Base-by-base conservation (phyloP, 2,329 filamentous ascomycete genomes). In the Orbilia blumenaviensis region DNA sequence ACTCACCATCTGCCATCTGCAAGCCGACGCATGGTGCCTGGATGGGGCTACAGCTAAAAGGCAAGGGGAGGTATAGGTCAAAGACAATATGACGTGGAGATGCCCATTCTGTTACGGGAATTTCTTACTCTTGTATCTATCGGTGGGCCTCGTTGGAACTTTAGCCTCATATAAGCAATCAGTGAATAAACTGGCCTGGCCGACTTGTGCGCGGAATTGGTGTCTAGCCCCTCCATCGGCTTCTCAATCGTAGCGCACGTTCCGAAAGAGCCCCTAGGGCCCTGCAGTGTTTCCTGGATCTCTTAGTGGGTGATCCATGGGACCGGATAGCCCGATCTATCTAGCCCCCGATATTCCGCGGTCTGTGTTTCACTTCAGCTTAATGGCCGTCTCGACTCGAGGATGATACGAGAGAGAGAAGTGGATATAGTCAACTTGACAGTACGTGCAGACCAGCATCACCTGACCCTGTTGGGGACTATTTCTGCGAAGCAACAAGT, bases 301-400 rank as follows among this genome's bases (percentile, higher is more conserved):
- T 34, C 16, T 23, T 75, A 67, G 71, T 46, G 63, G 71, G 58
- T 75, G 71, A 75, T 68, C 71, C 71, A 75, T 75, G 71, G 71
- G 36, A 36, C 56, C 63, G 71, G 71, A 74, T 44, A 68, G 48
- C 63, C 61, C 71, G 64, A 75, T 75, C 63, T 21, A 62, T 64
- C 71, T 68, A 67, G 71, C 64, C 54, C 48, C 71, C 54, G 63
- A 67, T 29, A 29, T 50, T 75, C 44, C 41, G 56, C 71, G 71
- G 71, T 44, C 54, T 36, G 62, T 75, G 71, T 75, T 75, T 75
- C 71, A 75, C 46, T 27, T 75, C 71, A 75, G 71, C 71, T 75
- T 42, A 8, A 16, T 21, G 29, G 21, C 66, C 38, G 27, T 14
- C 46, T 48, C 54, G 50, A 61, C 14, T 67, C 63, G 50, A 52